Conservation (phyloP, 2,329 filamentous ascomycete genomes). For the Xylaria sp. region DNA sequence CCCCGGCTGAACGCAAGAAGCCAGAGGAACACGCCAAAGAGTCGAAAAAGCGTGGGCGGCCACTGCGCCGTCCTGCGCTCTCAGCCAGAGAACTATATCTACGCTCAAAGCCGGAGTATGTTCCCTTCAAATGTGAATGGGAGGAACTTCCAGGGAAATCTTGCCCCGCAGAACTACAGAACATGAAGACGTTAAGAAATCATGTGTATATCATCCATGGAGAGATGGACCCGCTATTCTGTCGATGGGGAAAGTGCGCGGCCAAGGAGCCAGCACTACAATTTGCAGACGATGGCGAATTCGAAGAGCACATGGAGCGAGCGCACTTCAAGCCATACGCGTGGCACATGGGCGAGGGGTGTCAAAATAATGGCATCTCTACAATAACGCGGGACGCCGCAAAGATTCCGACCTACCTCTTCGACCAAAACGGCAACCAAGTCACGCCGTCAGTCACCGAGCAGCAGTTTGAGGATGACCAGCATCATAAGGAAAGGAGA, state of each 20-base stretch:
- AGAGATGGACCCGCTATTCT: constrained; percentile 29
- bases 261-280: constrained; percentile 18
- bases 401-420: constrained; percentile 52
- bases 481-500: constrained; percentile 49
- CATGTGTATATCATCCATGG: constrained; percentile 58
- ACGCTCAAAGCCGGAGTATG: constrained; percentile 46
- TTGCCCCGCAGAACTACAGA: constrained; percentile 64
- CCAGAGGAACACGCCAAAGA: constrained; percentile 24
- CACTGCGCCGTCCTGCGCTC: constrained; percentile 43
- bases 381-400: constrained; percentile 25
- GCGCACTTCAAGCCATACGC: constrained; percentile 55
- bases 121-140: constrained; percentile 65
- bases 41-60: constrained; percentile 47
- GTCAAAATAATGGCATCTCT: constrained; percentile 45
- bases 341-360: constrained; percentile 65
- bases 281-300: constrained; percentile 35
- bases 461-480: constrained; percentile 53
- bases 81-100: constrained; percentile 47
- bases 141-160: constrained; percentile 28
- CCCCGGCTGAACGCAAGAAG: constrained; percentile 26
- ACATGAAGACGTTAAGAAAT: constrained; percentile 59
- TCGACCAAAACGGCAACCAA: constrained; percentile 55
- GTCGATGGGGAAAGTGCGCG: constrained; percentile 48
- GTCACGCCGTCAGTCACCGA: constrained; percentile 60
- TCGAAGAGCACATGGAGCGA: constrained; percentile 56